Percentiles rank a stretch among this genome's conserved stretches.
These are phyloP conservation scores for Monoraphidium neglectum DNA, from an alignment of 139 green algal species.

Conservation along the genomic window DNA sequence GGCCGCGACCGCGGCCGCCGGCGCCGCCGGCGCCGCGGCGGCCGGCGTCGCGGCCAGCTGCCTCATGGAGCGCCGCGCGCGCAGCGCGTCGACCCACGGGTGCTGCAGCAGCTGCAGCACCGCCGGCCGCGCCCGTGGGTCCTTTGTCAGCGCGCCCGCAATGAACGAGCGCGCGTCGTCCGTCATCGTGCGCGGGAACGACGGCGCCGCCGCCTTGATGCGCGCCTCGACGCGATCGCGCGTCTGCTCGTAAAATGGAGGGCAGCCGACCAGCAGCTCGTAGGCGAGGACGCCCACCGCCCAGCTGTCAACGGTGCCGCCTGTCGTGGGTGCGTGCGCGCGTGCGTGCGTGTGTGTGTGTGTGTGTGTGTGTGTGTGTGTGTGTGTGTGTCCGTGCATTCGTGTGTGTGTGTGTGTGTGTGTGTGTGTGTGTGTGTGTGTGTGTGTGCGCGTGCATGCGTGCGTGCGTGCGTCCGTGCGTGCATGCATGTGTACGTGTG, in stretches of 20 bases:
- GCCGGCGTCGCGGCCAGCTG: not conserved
- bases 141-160: conserved; percentile 40
- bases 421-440: not conserved
- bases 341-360: not conserved
- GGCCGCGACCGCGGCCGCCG: not conserved
- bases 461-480: not conserved
- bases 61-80: conserved; percentile 41
- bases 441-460: not conserved
- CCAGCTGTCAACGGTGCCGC: conserved; percentile 51
- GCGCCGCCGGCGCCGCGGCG: not conserved
- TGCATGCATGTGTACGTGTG: too few relatives aligned
- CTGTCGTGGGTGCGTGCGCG: conserved; percentile 24
- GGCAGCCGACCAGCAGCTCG: conserved; percentile 47
- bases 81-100: conserved; percentile 54
- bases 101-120: conserved; percentile 52
- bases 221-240: conserved; percentile 14
- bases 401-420: not conserved
- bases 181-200: conserved; percentile 38
- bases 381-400: not conserved
- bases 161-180: conserved; percentile 52
- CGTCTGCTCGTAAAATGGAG: conserved; percentile 37
- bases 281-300: conserved; percentile 45
- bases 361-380: not conserved
- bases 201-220: conserved; percentile 11
- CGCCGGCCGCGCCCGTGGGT: conserved; percentile 45